Percentiles rank a stretch among this genome's conserved stretches.
phyloP scores from a whole-genome alignment of 2,329 filamentous ascomycete species.

The Fonsecaea erecta region DNA sequence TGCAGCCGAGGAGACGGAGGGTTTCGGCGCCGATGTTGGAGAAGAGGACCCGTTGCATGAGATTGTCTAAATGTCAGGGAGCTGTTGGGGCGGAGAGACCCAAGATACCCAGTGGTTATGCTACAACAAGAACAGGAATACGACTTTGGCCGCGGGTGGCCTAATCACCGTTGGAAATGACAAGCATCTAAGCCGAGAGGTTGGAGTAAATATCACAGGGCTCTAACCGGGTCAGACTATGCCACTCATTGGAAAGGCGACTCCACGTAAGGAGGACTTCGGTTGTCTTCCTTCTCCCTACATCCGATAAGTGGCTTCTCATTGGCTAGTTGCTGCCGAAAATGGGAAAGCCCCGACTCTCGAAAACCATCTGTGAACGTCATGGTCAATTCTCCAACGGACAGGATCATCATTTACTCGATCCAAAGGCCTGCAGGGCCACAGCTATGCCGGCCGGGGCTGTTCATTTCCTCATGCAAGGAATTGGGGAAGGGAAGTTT shows the following conservation, averaged over 20 bases:
- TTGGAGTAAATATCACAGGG: no score
- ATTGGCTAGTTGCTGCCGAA: not conserved
- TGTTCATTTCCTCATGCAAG: not conserved
- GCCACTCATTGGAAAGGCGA: no score
- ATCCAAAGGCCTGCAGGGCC: not conserved
- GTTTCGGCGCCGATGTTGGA: conserved; percentile 42
- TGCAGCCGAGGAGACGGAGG: conserved; percentile 44
- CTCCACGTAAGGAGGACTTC: no score
- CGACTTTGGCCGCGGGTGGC: no score
- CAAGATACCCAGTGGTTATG: conserved; percentile 2
- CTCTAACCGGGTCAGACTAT: no score
- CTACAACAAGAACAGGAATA: no score
- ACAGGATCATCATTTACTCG: not conserved
- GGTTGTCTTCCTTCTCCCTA: no score
- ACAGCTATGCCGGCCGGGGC: not conserved
- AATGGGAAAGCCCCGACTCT: not conserved
- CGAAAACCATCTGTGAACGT: not conserved
- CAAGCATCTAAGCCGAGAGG: no score
- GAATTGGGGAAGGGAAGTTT: not conserved
- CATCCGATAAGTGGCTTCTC: no score
- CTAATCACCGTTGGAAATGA: no score
- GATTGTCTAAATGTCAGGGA: not conserved
- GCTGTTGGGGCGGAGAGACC: not conserved
- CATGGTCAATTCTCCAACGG: not conserved
- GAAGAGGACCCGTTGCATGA: conserved; percentile 38